Base-by-base conservation (phyloP, 257 asterid genomes). In the Solanum ossicruentum region DNA sequence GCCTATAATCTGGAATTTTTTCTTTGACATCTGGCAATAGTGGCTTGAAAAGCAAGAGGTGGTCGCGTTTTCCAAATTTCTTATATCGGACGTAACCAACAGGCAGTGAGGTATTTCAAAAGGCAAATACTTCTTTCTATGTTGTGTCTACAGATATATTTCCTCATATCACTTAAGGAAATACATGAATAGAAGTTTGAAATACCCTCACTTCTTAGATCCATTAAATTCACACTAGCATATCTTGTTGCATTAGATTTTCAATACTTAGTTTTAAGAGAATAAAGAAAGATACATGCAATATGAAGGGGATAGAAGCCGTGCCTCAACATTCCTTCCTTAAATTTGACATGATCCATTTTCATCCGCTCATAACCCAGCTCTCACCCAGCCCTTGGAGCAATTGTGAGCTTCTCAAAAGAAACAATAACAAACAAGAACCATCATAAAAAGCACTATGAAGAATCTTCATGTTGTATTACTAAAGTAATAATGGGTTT, bases 371-470 rank as follows among this genome's bases (percentile, higher is more conserved):
- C 97, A 85, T 95, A 96, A 52, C 99, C 99, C 89, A 95, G 87
- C 63, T 95, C 98, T 85, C 97, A 88, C 84, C 99, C 98, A 85
- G 98, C 97, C 93, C 98, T 90, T 26, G 98, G 98, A 85, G 98
- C 86, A 84, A 96, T 93, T 26, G 99, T 96, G 87, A 96, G 52
- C 99, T 96, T 88, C 86, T 81, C 85, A 85, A 71, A 77, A 28
- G 26, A 78, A 51, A 75, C 85, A 79, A 81, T 51, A 39, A 83
- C 73, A 8, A 81, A 56, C 41, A 2, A 12, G 36, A 72, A n/a
- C 57, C 56, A 10, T 52, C 83, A 78, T 17, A 78, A 78, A 78
- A 26, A 26, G 82, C 26, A 78, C 47, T 16, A 9, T 10, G 26
- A 52, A 18, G 43, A 51, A 78, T 13, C 65, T 26, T 51, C 23